phyloP scores from a whole-genome alignment of 768 basidiomycete genomes.

The Podaxis sp. region DNA sequence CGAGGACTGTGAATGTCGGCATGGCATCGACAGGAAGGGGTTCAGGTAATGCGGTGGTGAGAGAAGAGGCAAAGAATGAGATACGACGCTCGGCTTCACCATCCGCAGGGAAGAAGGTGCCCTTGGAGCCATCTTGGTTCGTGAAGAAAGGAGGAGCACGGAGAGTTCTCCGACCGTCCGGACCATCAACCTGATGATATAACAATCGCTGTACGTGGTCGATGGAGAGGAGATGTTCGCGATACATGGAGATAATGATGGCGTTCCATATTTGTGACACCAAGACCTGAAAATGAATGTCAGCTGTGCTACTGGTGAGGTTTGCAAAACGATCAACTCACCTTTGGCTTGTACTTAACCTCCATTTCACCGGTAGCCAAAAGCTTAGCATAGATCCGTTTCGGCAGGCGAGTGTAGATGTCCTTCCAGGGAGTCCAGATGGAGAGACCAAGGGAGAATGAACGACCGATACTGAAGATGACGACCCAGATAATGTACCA shows the following conservation, averaged over 20 bases:
- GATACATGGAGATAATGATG: slow-evolving; percentile 99
- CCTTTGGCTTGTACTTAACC: slow-evolving; percentile 98
- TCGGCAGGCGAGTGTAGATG: slow-evolving; percentile 92
- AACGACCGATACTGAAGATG: slow-evolving; percentile 87
- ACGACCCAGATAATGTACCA: slow-evolving; percentile 99
- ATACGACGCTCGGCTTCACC: slow-evolving; percentile 97
- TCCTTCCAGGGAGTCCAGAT: slow-evolving; percentile 99
- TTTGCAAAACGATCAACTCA: neutral
- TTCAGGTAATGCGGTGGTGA: slow-evolving; percentile 94
- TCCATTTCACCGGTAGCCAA: slow-evolving; percentile 98
- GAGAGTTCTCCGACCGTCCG: slow-evolving; percentile 86
- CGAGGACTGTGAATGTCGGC: slow-evolving; percentile 99
- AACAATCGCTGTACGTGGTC: slow-evolving; percentile 97
- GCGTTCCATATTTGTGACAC: slow-evolving; percentile 99
- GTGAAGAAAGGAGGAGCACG: slow-evolving; percentile 99
- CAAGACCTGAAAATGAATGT: slow-evolving; percentile 48
- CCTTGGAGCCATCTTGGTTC: slow-evolving; percentile 75
- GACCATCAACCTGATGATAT: slow-evolving; percentile 93
- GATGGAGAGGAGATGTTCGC: slow-evolving; percentile 96
- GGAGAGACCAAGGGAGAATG: slow-evolving; percentile 89
- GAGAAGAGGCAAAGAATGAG: slow-evolving; percentile 97
- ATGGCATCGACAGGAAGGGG: slow-evolving; percentile 96
- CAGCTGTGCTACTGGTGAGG: neutral
- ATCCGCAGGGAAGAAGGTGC: slow-evolving; percentile 89
- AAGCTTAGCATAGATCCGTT: slow-evolving; percentile 97